These are phyloP conservation scores for Entomortierella chlamydospora DNA, from an alignment of 192 early-diverging fungal species.

Conservation along the genomic window DNA sequence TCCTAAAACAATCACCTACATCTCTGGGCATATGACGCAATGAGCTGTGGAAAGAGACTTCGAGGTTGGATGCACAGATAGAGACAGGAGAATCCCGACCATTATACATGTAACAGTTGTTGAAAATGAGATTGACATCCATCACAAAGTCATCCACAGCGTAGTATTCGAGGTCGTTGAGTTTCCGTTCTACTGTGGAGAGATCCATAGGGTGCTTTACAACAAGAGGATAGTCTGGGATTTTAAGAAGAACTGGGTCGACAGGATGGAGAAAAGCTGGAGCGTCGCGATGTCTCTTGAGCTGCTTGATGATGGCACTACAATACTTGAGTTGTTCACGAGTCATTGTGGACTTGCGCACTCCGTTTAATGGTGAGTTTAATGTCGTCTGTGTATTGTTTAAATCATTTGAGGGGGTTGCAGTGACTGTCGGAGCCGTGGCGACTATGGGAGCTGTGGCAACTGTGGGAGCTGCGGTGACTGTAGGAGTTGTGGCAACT, in stretches of 20 bases:
- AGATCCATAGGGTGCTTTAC: slow-evolving; percentile 87
- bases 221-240: slow-evolving; percentile 82
- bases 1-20: slow-evolving; percentile 35
- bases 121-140: slow-evolving; percentile 80
- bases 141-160: slow-evolving; percentile 73
- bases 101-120: slow-evolving; percentile 87
- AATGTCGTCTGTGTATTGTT: slow-evolving; percentile 8
- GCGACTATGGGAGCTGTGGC: background rate
- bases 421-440: background rate
- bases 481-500: background rate
- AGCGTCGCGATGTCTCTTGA: slow-evolving; percentile 87
- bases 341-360: slow-evolving; percentile 65
- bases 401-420: background rate
- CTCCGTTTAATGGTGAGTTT: slow-evolving; percentile 16
- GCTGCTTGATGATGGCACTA: slow-evolving; percentile 73
- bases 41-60: slow-evolving; percentile 75
- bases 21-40: slow-evolving; percentile 80
- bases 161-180: slow-evolving; percentile 70
- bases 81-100: slow-evolving; percentile 79
- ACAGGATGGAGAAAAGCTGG: slow-evolving; percentile 88
- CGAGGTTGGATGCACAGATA: slow-evolving; percentile 74
- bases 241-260: slow-evolving; percentile 79
- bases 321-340: slow-evolving; percentile 90
- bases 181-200: slow-evolving; percentile 76
- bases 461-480: background rate